Evolutionary conservation across 306 rosid genomes (phyloP), one percentile per base, ranked within the genome.

Genomic region (Malus sylvestris): DNA sequence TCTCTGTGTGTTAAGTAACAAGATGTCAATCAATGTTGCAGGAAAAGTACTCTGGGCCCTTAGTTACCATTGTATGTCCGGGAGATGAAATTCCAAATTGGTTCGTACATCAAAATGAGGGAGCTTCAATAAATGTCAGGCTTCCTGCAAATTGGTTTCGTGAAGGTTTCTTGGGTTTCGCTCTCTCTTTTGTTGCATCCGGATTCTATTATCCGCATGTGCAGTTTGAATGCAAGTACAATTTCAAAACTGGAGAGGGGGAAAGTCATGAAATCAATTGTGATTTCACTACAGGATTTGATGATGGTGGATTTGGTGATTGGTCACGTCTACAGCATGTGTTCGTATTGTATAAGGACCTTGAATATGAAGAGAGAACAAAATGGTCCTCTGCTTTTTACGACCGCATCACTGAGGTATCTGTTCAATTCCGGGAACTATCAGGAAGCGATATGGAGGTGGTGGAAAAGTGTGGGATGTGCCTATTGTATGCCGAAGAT

Each of bases 41-140:
- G 71, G 0, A 6, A 18, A 1, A 1, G 22, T 46, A 0, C 0
- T 14, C 52, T 13, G 18, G 0, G 1, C 22, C 59, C 14, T 0
- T 2, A 2, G 20, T 42, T 35, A 7, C 1, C 9, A 0, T 68
- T 2, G 0, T 1, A 14, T 72, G 60, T 6, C 62, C 73, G 6
- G 82, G 82, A 40, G 16, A 3, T 59, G 62, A 73, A 67, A 58
- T 79, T 66, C 83, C 83, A 4, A 68, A 46, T 0, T 73, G 83
- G 79, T 66, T 80, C 40, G 18, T 4, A 29, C 19, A 32, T 33
- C 79, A 46, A 32, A 73, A 25, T 10, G 71, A 68, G 46, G 79
- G 83, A 3, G 23, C 30, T 58, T 74, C 71, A 20, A 67, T 66
- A 30, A 68, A 60, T 4, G 68, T 74, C 59, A 80, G 67, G 63